Evolutionary conservation across 371 early-diverging fungal species (phyloP).

Genomic region (Chytridiales sp.): DNA sequence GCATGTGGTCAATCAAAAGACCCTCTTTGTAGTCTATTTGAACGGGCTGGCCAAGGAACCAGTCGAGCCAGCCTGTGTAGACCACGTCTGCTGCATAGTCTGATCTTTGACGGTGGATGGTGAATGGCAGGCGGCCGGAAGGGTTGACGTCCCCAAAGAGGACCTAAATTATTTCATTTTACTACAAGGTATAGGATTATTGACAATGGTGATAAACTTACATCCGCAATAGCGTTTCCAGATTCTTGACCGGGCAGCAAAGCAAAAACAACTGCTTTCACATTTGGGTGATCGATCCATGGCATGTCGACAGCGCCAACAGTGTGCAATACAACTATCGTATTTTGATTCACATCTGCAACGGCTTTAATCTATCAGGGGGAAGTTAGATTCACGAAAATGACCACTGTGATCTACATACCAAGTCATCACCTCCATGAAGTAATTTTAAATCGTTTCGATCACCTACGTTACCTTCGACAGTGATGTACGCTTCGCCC

Average conservation of each 20-base stretch:
- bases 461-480: conserved; percentile 54
- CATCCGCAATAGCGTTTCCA: conserved; percentile 62
- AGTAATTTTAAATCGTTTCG: conserved; percentile 58
- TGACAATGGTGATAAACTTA: conserved; percentile 14
- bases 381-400: conserved; percentile 50
- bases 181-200: neutral
- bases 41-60: neutral
- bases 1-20: conserved; percentile 56
- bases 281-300: conserved; percentile 56
- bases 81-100: conserved; percentile 48
- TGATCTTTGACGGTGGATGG: conserved; percentile 47
- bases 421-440: conserved; percentile 60
- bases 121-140: conserved; percentile 60
- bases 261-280: conserved; percentile 55
- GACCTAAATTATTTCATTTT: conserved; percentile 4
- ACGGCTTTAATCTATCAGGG: conserved; percentile 54
- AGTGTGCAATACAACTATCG: conserved; percentile 59
- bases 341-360: conserved; percentile 55
- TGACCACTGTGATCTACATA: conserved; percentile 51
- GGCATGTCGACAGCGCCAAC: conserved; percentile 61
- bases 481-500: conserved; percentile 55
- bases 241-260: conserved; percentile 61
- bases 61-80: neutral
- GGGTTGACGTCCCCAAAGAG: conserved; percentile 64
- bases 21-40: conserved; percentile 54